Conservation (phyloP, 345 rosid genomes). For the Triadica sebifera region DNA sequence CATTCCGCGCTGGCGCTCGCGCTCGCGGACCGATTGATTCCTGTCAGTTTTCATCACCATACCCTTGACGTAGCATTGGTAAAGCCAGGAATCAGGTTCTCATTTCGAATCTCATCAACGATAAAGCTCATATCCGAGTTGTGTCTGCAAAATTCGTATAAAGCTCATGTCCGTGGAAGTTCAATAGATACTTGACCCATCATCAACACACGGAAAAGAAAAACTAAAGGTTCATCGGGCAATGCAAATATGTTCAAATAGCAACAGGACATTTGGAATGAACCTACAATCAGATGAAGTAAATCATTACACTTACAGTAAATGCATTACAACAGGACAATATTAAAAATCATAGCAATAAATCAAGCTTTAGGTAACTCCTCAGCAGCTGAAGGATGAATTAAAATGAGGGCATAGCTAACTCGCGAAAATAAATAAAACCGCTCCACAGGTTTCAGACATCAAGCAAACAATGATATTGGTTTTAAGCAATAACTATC, state of each 20-base stretch:
- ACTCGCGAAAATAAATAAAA: background rate
- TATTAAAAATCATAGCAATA: too few relatives aligned
- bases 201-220: background rate
- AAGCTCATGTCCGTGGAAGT: background rate
- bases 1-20: too few relatives aligned
- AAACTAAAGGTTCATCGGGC: background rate
- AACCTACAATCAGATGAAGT: too few relatives aligned
- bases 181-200: background rate
- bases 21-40: background rate
- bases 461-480: background rate
- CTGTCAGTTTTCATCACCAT: background rate
- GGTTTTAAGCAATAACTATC: background rate
- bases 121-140: background rate
- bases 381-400: too few relatives aligned
- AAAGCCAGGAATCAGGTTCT: background rate
- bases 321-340: too few relatives aligned
- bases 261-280: too few relatives aligned
- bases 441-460: background rate
- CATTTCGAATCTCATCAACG: background rate
- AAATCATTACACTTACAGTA: too few relatives aligned
- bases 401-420: too few relatives aligned
- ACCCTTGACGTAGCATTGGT: background rate
- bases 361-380: too few relatives aligned
- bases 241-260: background rate
- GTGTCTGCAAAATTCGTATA: background rate